phyloP scores from a whole-genome alignment of 805 yeast genomes.

The Monosporozyma unispora region DNA sequence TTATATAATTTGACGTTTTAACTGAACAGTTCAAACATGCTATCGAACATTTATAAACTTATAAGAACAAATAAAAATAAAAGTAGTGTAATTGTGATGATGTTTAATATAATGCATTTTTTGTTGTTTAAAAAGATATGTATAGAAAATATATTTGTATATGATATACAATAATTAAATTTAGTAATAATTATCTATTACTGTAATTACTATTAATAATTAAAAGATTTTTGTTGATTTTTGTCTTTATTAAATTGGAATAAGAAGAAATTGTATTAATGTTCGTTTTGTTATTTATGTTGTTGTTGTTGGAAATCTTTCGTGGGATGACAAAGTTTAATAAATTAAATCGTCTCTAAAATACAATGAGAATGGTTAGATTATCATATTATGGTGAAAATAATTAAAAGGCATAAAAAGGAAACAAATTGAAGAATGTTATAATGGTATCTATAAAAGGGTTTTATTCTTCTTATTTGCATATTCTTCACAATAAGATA shows the following conservation, averaged over 20 bases:
- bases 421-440: neutral
- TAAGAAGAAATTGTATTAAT: neutral
- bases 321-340: no score
- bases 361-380: neutral
- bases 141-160: neutral
- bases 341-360: neutral
- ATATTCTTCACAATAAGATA: neutral
- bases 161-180: neutral
- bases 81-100: no score
- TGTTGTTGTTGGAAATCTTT: neutral
- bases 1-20: neutral
- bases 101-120: neutral
- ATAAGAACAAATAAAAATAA: no score
- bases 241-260: neutral
- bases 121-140: neutral
- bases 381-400: neutral
- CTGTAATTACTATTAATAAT: neutral
- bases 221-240: neutral
- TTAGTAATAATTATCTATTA: neutral
- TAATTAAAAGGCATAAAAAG: neutral
- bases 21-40: no score
- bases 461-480: neutral
- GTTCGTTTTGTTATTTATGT: neutral
- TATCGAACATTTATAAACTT: no score
- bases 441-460: neutral